Evolutionary conservation across 2,329 filamentous ascomycete species (phyloP).

Genomic region (Cercospora sp.): DNA sequence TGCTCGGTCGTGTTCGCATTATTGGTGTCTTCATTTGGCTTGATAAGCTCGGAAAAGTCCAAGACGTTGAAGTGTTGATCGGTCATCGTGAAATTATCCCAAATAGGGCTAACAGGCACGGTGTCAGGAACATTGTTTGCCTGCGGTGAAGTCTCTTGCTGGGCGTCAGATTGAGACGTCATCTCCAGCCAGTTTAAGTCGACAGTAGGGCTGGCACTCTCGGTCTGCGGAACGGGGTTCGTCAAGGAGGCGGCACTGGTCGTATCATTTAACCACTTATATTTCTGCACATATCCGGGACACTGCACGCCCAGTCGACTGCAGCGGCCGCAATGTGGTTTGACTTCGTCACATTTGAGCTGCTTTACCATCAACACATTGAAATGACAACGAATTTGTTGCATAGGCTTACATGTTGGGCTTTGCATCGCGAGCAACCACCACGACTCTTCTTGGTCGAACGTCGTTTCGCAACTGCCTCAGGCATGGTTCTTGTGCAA

Average conservation of each 20-base stretch:
- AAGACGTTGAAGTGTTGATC: conserved; percentile 7
- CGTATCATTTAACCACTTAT: conserved; percentile 18
- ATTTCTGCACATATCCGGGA: conserved; percentile 18
- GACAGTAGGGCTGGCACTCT: neutral
- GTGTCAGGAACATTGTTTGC: neutral
- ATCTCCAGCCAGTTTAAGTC: conserved; percentile 14
- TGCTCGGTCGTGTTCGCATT: conserved; percentile 1
- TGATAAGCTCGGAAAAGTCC: conserved; percentile 9
- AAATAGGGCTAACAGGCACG: neutral
- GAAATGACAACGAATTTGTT: neutral
- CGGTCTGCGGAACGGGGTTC: neutral
- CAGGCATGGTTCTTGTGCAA: conserved; percentile 6
- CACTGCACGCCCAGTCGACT: conserved; percentile 16
- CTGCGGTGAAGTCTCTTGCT: neutral
- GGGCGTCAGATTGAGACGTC: conserved; percentile 1
- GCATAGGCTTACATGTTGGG: conserved; percentile 16
- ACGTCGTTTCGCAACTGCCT: conserved; percentile 12
- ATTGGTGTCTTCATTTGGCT: neutral
- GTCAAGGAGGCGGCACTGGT: neutral
- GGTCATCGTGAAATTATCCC: conserved; percentile 2
- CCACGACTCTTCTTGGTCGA: conserved; percentile 18
- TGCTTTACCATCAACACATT: neutral
- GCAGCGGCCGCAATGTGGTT: conserved; percentile 18
- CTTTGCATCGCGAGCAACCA: conserved; percentile 23
- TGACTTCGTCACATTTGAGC: conserved; percentile 23